Percentiles rank a stretch among this genome's conserved stretches.
These are phyloP conservation scores for Jamesozyma rosinii DNA, from an alignment of 805 yeast species.

Conservation along the genomic window DNA sequence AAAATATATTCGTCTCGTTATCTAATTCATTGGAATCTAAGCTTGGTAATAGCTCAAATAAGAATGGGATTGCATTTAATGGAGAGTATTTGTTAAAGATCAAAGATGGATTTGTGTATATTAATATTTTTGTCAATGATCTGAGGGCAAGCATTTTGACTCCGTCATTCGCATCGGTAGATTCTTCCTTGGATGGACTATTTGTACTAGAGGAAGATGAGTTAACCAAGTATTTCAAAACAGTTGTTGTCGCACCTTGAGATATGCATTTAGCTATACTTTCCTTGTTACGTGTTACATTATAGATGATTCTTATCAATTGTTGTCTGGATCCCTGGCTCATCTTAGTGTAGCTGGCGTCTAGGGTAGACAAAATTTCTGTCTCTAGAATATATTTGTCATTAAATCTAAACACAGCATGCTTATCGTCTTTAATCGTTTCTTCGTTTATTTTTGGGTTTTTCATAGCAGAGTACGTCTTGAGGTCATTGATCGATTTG, in stretches of 20 bases:
- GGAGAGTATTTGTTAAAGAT: constrained; percentile 37
- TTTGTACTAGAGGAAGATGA: constrained; percentile 6
- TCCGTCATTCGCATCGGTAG: constrained; percentile 6
- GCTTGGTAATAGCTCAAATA: constrained; percentile 34
- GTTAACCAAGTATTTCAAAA: constrained; percentile 32
- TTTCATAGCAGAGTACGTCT: constrained; percentile 27
- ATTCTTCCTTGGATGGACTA: constrained; percentile 8
- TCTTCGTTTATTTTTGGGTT: constrained; percentile 14
- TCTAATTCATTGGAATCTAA: constrained; percentile 1
- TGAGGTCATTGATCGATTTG: constrained; percentile 23
- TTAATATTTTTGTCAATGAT: constrained; percentile 36
- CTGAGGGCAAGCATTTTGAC: constrained; percentile 33
- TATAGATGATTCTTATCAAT: constrained; percentile 27
- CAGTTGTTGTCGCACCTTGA: constrained; percentile 40
- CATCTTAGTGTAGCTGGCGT: constrained; percentile 8
- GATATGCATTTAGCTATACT: constrained; percentile 29
- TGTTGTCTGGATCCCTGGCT: constrained; percentile 27
- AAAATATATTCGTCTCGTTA: constrained; percentile 5
- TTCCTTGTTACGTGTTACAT: constrained; percentile 20
- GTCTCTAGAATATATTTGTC: constrained; percentile 15
- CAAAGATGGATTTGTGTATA: constrained; percentile 38
- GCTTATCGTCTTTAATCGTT: constrained; percentile 5
- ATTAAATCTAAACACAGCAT: constrained; percentile 11
- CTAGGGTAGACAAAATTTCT: constrained; percentile 17
- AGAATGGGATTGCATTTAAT: constrained; percentile 36